Evolutionary conservation across 108 stramenopile genomes (phyloP), one percentile per base, ranked within the genome.

Genomic region (Fistulifera pelliculosa): DNA sequence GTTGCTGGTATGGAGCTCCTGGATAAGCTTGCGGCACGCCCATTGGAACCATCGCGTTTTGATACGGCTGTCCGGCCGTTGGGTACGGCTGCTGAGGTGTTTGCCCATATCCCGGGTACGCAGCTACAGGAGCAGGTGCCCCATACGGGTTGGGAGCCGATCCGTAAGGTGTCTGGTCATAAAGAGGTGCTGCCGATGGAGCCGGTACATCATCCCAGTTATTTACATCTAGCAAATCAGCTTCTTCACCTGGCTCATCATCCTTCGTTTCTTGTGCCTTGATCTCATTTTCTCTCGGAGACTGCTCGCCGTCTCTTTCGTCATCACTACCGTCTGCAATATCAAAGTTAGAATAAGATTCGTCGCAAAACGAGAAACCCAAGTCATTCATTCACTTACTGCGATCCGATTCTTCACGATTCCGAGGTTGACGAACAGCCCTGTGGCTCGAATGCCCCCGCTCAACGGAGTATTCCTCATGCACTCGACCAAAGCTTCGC

Each of bases 391-490:
- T 41, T 19, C 3, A 17, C 16, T 45, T 17, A 45, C 44, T 11
- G 16, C 19, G 19, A 19, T 45, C 44, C 31, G 3, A 6, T 35
- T 35, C 31, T 11, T 45, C 44, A 8, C 11, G 19, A 45, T 3
- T 21, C 16, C 5, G 19, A 17, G 44, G 44, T 11, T 11, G 44
- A 24, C 68, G 68, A 45, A 79, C 72, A 23, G 78, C 78, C 78
- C 78, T 12, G 78, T 79, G 11, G 73, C 69, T 25, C 73, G 73
- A 47, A 79, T 65, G 26, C 78, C 78, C 52, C 51, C 56, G 18
- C 68, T 74, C 40, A 74, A 43, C 0, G 78, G 78, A 0, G 87
- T 84, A 56, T 89, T 90, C 38, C 75, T 71, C 84, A 90, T 90
- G 54, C 82, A 85, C 19, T 81, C 82, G n/a, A 86, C 66, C 38